A percentile compares a stretch with the other conserved stretches of the same genome.
Evolutionary conservation across 805 yeast species (phyloP).

Genomic region (Monosporozyma yasuniensis): DNA sequence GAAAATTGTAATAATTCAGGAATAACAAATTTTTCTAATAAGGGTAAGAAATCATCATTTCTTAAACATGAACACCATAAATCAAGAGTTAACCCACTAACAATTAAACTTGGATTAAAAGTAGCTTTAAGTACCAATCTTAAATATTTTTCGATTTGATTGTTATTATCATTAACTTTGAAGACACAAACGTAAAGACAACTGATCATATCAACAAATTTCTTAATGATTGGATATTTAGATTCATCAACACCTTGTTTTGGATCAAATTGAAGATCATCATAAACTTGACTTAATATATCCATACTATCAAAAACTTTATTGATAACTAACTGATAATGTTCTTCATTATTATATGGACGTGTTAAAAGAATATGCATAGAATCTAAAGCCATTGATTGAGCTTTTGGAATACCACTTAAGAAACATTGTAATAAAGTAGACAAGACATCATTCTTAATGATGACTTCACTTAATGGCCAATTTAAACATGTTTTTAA

Average conservation of each 20-base stretch:
- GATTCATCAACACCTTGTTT: constrained; percentile 65
- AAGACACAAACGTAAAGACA: constrained; percentile 43
- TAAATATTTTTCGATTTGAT: constrained; percentile 60
- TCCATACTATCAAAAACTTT: constrained; percentile 74
- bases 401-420: constrained; percentile 53
- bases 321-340: constrained; percentile 72
- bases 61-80: constrained; percentile 91
- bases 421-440: constrained; percentile 53
- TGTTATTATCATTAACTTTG: constrained; percentile 38
- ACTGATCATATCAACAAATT: constrained; percentile 80
- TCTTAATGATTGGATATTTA: constrained; percentile 72
- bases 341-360: constrained; percentile 52
- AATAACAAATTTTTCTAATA: constrained; percentile 38
- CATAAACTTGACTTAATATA: constrained; percentile 57
- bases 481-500: constrained; percentile 86
- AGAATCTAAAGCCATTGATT: constrained; percentile 82
- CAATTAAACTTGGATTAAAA: constrained; percentile 74
- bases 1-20: constrained; percentile 67
- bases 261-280: constrained; percentile 43
- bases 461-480: constrained; percentile 72
- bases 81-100: constrained; percentile 82
- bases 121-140: constrained; percentile 73
- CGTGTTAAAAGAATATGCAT: constrained; percentile 83
- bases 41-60: constrained; percentile 55
- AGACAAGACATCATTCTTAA: constrained; percentile 54